Conservation (phyloP, 179 eudicot genomes). For the Heliamphora pulchella region DNA sequence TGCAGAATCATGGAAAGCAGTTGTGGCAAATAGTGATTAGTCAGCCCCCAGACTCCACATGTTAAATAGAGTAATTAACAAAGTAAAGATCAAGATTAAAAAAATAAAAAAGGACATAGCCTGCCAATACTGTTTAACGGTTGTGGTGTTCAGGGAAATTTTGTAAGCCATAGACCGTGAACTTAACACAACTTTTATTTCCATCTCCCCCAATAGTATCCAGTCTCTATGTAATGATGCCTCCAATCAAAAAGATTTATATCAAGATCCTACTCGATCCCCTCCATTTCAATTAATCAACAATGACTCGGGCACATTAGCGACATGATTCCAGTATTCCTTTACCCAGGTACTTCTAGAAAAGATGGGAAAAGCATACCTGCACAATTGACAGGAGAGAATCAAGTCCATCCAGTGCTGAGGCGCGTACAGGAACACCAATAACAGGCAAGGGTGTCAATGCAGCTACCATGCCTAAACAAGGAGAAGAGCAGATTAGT, state of each 20-base stretch:
- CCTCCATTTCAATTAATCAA: neutral
- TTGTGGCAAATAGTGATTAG: neutral
- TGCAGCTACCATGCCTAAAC: slow-evolving; percentile 92
- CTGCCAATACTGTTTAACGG: neutral
- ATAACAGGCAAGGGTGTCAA: slow-evolving; percentile 87
- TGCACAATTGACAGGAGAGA: slow-evolving; percentile 92
- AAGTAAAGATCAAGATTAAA: neutral
- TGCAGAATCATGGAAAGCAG: neutral
- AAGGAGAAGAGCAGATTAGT: slow-evolving; percentile 10
- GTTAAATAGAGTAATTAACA: neutral
- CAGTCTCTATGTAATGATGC: neutral
- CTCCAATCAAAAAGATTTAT: neutral
- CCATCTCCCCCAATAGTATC: neutral
- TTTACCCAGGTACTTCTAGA: neutral
- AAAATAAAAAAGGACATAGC: neutral
- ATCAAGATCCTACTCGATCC: neutral
- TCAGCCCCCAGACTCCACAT: neutral
- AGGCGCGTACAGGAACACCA: slow-evolving; percentile 89
- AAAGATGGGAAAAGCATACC: slow-evolving; percentile 17
- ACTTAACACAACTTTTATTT: neutral
- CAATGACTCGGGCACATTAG: neutral
- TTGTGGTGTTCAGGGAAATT: neutral
- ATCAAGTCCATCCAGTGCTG: slow-evolving; percentile 83
- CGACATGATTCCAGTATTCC: neutral
- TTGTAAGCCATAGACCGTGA: neutral